Evolutionary conservation across 1,284 basidiomycete species (phyloP).

Genomic region (Spongispora temasekensis): DNA sequence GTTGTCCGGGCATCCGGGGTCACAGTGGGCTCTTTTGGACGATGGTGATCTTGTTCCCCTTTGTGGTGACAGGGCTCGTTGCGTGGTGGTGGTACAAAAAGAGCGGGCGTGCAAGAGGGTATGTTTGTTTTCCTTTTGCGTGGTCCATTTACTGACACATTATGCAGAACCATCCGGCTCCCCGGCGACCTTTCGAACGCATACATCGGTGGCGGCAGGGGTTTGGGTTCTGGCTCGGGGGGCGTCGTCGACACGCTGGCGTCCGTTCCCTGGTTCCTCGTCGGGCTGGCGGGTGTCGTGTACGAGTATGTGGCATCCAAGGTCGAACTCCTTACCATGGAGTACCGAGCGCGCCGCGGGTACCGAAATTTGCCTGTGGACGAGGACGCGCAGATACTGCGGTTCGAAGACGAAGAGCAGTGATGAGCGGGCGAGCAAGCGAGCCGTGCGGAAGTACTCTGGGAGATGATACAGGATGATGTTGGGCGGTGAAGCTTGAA

Average conservation of each 20-base stretch:
- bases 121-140: constrained; percentile 27
- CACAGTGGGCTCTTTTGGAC: constrained; percentile 84
- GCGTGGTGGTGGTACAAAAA: constrained; percentile 80
- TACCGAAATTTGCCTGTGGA: constrained; percentile 84
- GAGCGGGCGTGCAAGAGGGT: constrained; percentile 73
- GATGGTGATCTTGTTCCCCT: constrained; percentile 72
- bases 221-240: constrained; percentile 35
- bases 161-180: constrained; percentile 71
- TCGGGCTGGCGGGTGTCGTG: constrained; percentile 77
- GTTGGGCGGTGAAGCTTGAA: no score
- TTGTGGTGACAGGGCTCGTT: constrained; percentile 69
- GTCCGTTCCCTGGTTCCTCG: constrained; percentile 83
- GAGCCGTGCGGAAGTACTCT: no score
- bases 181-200: constrained; percentile 47
- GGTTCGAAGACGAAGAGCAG: constrained; percentile 79
- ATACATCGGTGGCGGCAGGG: constrained; percentile 44
- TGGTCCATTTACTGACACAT: constrained; percentile 8
- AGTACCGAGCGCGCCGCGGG: constrained; percentile 58
- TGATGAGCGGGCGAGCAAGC: no score
- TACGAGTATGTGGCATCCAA: constrained; percentile 61
- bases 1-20: constrained; percentile 76
- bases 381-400: constrained; percentile 83
- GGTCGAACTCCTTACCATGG: constrained; percentile 42
- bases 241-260: constrained; percentile 70
- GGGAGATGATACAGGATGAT: no score